Percentiles rank a stretch among this genome's conserved stretches.
Evolutionary conservation across 371 early-diverging fungal species (phyloP).

Genomic region (Mucor piriformis): DNA sequence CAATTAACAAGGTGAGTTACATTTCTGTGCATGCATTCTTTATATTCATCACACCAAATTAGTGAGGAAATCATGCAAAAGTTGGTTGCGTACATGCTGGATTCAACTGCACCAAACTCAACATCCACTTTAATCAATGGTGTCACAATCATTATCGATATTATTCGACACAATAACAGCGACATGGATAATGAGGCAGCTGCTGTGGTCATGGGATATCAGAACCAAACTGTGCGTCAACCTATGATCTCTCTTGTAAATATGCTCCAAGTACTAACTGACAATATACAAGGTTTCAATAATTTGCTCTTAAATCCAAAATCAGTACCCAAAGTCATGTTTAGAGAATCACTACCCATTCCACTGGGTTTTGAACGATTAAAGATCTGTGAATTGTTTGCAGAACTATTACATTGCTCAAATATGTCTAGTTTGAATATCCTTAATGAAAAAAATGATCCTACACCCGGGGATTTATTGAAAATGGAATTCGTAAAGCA

Average conservation of each 20-base stretch:
- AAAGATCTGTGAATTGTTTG: constrained; percentile 94
- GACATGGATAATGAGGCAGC: constrained; percentile 42
- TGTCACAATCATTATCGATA: constrained; percentile 92
- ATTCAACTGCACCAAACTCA: constrained; percentile 72
- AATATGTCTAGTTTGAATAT: constrained; percentile 61
- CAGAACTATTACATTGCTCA: constrained; percentile 89
- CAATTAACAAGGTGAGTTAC: constrained; percentile 76
- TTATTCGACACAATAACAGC: constrained; percentile 89
- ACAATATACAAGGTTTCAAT: constrained; percentile 70
- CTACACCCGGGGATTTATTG: constrained; percentile 69
- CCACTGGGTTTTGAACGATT: constrained; percentile 94
- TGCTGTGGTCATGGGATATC: constrained; percentile 20
- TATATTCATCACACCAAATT: not conserved
- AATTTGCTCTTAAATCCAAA: constrained; percentile 58
- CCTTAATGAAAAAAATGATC: constrained; percentile 1
- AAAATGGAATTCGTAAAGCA: constrained; percentile 69
- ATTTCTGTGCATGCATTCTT: not conserved
- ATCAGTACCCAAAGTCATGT: constrained; percentile 22
- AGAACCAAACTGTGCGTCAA: constrained; percentile 17
- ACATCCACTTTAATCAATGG: constrained; percentile 88
- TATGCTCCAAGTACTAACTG: constrained; percentile 78
- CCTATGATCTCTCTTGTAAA: constrained; percentile 63
- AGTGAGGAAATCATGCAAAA: constrained; percentile 69
- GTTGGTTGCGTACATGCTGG: constrained; percentile 87
- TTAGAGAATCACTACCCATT: constrained; percentile 50